Evolutionary conservation across 345 rosid genomes (phyloP).

Genomic region (Syzygium aqueum): DNA sequence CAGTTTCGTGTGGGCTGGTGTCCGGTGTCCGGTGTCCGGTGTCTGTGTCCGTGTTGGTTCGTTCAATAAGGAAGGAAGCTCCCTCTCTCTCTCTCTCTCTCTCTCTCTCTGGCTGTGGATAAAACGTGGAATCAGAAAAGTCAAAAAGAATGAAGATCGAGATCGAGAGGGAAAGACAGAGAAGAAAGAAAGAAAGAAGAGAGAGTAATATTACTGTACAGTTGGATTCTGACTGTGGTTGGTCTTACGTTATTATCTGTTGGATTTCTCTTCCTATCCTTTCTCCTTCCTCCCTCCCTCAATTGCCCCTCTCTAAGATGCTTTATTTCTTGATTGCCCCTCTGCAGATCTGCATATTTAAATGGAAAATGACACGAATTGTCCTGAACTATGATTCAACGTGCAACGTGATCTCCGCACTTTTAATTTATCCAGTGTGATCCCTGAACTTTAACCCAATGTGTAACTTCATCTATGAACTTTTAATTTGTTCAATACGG

Average conservation of each 20-base stretch:
- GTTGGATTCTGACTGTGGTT: constrained; percentile 15
- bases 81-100: too few species aligned
- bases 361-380: too few species aligned
- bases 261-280: neutral
- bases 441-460: too few species aligned
- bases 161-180: neutral
- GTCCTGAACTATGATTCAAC: too few species aligned
- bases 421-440: too few species aligned
- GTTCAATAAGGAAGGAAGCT: constrained; percentile 54
- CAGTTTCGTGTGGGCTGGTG: constrained; percentile 18
- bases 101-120: neutral
- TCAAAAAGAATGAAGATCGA: neutral
- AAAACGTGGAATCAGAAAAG: neutral
- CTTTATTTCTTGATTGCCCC: neutral
- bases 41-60: neutral
- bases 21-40: neutral
- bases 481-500: too few species aligned
- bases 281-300: neutral
- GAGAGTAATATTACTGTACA: neutral
- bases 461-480: accelerated
- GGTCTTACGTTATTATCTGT: constrained; percentile 31
- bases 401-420: neutral
- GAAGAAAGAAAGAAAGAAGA: neutral
- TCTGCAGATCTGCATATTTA: neutral
- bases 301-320: neutral